phyloP scores from a whole-genome alignment of 75 land plant genomes.

The Selaginella tamariscina region DNA sequence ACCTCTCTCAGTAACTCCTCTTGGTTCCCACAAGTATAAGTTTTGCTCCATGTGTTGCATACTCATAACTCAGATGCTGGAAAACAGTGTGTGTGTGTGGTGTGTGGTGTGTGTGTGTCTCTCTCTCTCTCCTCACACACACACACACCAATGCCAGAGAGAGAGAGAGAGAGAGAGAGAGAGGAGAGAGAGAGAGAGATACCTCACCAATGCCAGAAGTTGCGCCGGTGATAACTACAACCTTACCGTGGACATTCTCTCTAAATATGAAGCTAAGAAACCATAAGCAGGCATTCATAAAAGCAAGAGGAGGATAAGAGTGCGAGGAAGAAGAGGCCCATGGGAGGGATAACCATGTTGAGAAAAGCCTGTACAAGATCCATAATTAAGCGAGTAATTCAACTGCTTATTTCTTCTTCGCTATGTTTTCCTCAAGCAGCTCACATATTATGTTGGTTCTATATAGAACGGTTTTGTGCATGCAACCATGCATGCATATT shows the following conservation, averaged over 20 bases:
- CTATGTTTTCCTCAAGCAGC: too few relatives aligned
- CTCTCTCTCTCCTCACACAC: too few relatives aligned
- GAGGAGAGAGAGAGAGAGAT: neutral
- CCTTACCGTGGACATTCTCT: slow-evolving; percentile 58
- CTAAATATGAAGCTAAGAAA: slow-evolving; percentile 21
- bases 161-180: neutral
- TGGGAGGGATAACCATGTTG: slow-evolving; percentile 55
- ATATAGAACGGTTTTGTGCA: too few relatives aligned
- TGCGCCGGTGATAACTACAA: slow-evolving; percentile 85
- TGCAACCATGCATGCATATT: neutral
- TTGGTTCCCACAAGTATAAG: slow-evolving; percentile 69
- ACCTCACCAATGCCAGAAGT: slow-evolving; percentile 94
- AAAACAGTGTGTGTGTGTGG: neutral
- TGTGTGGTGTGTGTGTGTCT: too few relatives aligned
- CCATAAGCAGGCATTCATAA: slow-evolving; percentile 40
- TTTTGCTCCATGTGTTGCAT: slow-evolving; percentile 57
- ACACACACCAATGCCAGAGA: too few relatives aligned
- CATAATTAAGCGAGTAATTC: too few relatives aligned
- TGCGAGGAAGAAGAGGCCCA: slow-evolving; percentile 46
- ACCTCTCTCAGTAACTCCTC: slow-evolving; percentile 48
- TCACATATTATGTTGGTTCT: too few relatives aligned
- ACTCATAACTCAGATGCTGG: slow-evolving; percentile 81
- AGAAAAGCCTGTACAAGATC: slow-evolving; percentile 44
- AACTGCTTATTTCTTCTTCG: too few relatives aligned
- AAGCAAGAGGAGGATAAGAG: slow-evolving; percentile 51